phyloP scores from a whole-genome alignment of 2,329 filamentous ascomycete species.

The Fusarium brevicatenulatum region DNA sequence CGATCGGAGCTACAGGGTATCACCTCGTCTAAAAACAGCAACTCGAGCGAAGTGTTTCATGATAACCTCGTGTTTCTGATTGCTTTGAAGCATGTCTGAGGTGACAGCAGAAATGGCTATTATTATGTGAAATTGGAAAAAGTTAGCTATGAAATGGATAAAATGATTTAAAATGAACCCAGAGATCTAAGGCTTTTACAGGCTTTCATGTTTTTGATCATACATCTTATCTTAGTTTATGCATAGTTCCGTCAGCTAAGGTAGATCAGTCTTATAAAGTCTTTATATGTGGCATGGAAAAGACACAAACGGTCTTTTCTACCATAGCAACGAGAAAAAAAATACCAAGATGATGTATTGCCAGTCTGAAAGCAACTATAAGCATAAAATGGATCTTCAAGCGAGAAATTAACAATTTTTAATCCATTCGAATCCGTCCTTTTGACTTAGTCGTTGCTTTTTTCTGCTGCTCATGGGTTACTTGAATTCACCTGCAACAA shows the following conservation, averaged over 20 bases:
- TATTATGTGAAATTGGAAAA: background rate
- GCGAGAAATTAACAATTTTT: background rate
- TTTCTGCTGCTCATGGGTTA: background rate
- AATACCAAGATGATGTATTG: background rate
- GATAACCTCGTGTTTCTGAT: background rate
- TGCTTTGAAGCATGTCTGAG: background rate
- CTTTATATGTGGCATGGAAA: background rate
- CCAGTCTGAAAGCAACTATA: background rate
- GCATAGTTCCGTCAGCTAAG: background rate
- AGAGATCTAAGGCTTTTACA: background rate
- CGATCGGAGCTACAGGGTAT: slow-evolving; percentile 13
- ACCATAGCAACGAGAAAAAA: background rate
- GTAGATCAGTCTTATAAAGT: background rate
- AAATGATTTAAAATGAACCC: background rate
- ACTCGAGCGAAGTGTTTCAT: slow-evolving; percentile 18
- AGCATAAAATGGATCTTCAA: background rate
- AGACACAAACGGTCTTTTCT: background rate
- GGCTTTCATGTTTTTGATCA: background rate
- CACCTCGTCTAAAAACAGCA: slow-evolving; percentile 10
- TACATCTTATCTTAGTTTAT: background rate
- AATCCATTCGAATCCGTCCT: background rate
- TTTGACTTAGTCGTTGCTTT: background rate
- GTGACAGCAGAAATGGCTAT: background rate
- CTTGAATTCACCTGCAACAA: slow-evolving; percentile 1
- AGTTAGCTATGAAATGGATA: background rate